These are phyloP conservation scores for Sporothrix pseudoabietina DNA, from an alignment of 2,329 filamentous ascomycete genomes.

Conservation along the genomic window DNA sequence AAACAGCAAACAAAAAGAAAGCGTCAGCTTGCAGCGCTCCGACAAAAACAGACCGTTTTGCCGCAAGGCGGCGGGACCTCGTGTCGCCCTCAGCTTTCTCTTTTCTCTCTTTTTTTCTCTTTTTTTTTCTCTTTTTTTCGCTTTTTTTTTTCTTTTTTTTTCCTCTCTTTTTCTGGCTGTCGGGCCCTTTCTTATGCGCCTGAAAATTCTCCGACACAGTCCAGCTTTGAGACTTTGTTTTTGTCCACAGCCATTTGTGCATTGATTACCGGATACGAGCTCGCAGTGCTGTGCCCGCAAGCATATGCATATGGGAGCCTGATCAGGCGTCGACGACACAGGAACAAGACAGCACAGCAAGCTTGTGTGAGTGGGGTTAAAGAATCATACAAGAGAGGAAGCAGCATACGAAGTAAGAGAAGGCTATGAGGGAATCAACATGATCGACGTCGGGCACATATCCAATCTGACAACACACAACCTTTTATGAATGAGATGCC, in stretches of 20 bases:
- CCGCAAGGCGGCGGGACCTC: background rate
- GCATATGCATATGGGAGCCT: background rate
- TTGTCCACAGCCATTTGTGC: background rate
- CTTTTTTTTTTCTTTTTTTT: background rate
- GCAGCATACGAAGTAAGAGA: background rate
- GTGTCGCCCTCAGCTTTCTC: background rate
- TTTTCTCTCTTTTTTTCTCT: background rate
- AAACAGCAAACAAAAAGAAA: background rate
- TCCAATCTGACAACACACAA: background rate
- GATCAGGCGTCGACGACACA: slow-evolving; percentile 22
- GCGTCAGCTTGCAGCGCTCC: background rate
- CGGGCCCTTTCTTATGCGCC: background rate
- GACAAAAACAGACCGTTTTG: background rate
- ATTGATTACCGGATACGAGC: background rate
- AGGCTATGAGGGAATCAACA: background rate
- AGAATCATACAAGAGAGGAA: background rate
- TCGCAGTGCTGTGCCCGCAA: background rate
- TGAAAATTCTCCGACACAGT: background rate
- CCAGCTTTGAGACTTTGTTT: background rate
- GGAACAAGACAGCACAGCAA: background rate
- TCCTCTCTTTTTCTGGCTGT: background rate
- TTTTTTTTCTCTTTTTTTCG: background rate
- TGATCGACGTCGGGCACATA: background rate
- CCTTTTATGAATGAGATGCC: background rate
- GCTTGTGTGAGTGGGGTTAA: background rate